Evolutionary conservation across 805 yeast species (phyloP).

Genomic region (Kazachstania martiniae): DNA sequence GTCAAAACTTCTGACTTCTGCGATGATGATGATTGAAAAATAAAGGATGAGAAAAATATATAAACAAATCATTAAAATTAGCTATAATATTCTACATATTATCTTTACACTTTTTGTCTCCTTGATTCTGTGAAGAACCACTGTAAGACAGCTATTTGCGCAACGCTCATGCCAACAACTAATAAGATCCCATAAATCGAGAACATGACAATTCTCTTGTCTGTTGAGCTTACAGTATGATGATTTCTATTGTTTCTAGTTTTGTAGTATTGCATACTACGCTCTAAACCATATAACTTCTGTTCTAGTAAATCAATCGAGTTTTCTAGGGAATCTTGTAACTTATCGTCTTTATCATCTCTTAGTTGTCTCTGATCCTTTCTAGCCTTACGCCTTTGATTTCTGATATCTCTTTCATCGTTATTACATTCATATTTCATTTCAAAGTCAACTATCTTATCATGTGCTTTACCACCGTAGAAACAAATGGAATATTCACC

Average conservation of each 20-base stretch:
- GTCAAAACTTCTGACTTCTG: too few relatives aligned
- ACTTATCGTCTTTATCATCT: constrained; percentile 10
- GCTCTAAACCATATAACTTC: constrained; percentile 46
- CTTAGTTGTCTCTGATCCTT: constrained; percentile 11
- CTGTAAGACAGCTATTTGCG: constrained; percentile 60
- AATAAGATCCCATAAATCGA: constrained; percentile 54
- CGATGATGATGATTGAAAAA: too few relatives aligned
- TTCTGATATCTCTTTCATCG: constrained; percentile 39
- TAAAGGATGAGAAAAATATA: too few relatives aligned
- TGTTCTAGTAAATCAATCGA: constrained; percentile 49
- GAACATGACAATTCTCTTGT: constrained; percentile 50
- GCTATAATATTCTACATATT: not conserved
- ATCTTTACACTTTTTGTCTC: constrained; percentile 51
- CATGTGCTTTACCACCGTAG: constrained; percentile 67
- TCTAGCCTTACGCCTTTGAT: constrained; percentile 42
- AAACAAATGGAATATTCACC: constrained; percentile 91
- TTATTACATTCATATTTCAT: constrained; percentile 32
- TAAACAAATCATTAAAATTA: too few relatives aligned
- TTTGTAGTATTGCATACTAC: constrained; percentile 68
- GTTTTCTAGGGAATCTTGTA: constrained; percentile 18
- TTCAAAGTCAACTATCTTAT: constrained; percentile 78
- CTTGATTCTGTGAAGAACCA: constrained; percentile 63
- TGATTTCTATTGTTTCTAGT: constrained; percentile 88
- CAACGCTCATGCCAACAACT: constrained; percentile 58
- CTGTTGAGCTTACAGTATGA: constrained; percentile 59